These are phyloP conservation scores for Pseudoperonospora humuli DNA, from an alignment of 352 stramenopile genomes.

Conservation along the genomic window DNA sequence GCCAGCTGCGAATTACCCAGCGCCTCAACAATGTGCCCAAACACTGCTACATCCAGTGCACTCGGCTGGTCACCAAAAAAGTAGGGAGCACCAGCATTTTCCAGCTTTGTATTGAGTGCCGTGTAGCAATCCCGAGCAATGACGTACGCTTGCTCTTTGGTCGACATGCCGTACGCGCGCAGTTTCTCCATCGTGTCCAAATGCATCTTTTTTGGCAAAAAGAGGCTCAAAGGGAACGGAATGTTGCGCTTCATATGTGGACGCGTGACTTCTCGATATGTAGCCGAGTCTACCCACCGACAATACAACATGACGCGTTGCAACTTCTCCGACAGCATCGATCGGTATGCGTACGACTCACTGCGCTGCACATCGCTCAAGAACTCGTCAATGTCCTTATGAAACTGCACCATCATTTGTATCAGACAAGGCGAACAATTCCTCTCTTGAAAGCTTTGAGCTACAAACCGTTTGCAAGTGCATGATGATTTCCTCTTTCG, in stretches of 20 bases:
- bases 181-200: conserved; percentile 55
- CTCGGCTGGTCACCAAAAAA: conserved; percentile 67
- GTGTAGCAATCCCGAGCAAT: conserved; percentile 81
- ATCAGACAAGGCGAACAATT: neutral
- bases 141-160: conserved; percentile 78
- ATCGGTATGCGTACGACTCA: conserved; percentile 77
- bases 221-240: conserved; percentile 75
- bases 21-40: conserved; percentile 78
- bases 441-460: neutral
- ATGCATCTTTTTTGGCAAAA: conserved; percentile 83
- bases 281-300: conserved; percentile 77
- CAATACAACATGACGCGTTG: conserved; percentile 76
- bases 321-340: conserved; percentile 79
- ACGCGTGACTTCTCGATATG: conserved; percentile 79
- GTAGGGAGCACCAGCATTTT: conserved; percentile 38
- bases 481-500: conserved; percentile 79
- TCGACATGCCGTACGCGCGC: conserved; percentile 42
- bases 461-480: conserved; percentile 68
- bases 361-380: conserved; percentile 63
- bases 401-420: conserved; percentile 36
- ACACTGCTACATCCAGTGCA: conserved; percentile 70
- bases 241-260: conserved; percentile 75
- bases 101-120: conserved; percentile 73
- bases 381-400: conserved; percentile 68
- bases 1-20: conserved; percentile 65